These are phyloP conservation scores for Nepenthes alata DNA, from an alignment of 179 eudicot species.

Conservation along the genomic window DNA sequence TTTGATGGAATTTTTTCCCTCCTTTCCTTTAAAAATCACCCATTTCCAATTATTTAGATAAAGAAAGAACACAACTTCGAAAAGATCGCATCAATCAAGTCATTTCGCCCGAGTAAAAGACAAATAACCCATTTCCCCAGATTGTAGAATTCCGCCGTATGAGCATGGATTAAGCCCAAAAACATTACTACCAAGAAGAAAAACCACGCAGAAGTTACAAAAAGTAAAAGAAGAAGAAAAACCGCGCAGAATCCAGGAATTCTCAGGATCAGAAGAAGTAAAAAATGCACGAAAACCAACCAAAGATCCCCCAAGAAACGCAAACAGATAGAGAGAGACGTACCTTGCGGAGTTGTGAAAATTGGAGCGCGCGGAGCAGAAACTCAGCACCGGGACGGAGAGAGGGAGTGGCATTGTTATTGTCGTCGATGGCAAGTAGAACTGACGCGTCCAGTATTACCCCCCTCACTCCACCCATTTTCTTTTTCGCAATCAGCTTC, in stretches of 20 bases:
- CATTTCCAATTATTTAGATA: no score
- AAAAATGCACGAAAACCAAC: no score
- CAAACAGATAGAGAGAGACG: constrained; percentile 1
- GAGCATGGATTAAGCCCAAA: constrained; percentile 6
- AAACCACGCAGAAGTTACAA: not conserved
- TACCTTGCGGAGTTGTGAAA: constrained; percentile 30
- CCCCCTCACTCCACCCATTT: constrained; percentile 21
- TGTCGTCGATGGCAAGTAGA: constrained; percentile 6
- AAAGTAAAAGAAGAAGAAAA: not conserved
- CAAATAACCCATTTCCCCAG: not conserved
- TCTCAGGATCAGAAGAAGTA: no score
- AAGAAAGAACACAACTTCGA: not conserved
- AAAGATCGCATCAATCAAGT: not conserved
- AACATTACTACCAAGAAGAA: not conserved
- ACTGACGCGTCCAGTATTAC: constrained; percentile 23
- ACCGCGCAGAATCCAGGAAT: not conserved
- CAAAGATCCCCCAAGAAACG: not conserved
- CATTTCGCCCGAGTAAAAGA: no score
- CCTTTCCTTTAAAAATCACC: no score
- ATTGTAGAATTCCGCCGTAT: not conserved
- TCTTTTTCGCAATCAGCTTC: not conserved
- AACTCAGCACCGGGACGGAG: constrained; percentile 19
- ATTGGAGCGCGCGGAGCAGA: constrained; percentile 26
- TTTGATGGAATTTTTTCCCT: no score
- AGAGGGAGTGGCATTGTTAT: constrained; percentile 12